Conservation (phyloP, 495 filamentous ascomycete species). For the Apiosordaria backusii region DNA sequence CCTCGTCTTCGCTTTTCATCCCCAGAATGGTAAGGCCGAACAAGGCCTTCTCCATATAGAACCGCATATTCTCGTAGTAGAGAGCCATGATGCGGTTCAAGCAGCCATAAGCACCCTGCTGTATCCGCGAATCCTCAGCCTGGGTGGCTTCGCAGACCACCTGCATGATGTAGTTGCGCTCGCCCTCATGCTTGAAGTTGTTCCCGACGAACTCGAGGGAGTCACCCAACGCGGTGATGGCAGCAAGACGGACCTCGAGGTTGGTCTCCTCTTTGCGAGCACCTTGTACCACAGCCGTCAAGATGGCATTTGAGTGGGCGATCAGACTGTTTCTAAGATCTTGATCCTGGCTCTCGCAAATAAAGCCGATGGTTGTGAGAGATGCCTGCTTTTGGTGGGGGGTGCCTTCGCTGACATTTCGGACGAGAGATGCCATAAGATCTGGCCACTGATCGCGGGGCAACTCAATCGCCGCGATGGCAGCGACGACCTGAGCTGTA, state of each 20-base stretch:
- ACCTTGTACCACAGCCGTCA: slow-evolving; percentile 96
- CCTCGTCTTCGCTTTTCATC: slow-evolving; percentile 97
- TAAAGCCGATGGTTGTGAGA: slow-evolving; percentile 90
- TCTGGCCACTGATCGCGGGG: slow-evolving; percentile 94
- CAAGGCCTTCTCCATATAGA: slow-evolving; percentile 99
- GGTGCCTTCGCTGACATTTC: slow-evolving; percentile 82
- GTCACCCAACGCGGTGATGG: slow-evolving; percentile 90
- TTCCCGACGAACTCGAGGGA: slow-evolving; percentile 96
- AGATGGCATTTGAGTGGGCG: slow-evolving; percentile 90
- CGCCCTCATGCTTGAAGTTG: slow-evolving; percentile 98
- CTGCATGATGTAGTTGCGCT: slow-evolving; percentile 99
- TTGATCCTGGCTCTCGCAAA: slow-evolving; percentile 90
- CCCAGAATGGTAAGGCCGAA: slow-evolving; percentile 98
- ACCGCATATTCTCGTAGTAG: slow-evolving; percentile 99
- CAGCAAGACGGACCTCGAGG: slow-evolving; percentile 81
- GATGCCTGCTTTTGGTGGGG: slow-evolving; percentile 91
- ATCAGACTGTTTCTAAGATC: slow-evolving; percentile 79
- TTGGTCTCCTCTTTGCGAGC: slow-evolving; percentile 94
- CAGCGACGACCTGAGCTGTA: slow-evolving; percentile 84
- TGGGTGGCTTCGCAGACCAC: slow-evolving; percentile 98
- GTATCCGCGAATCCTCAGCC: slow-evolving; percentile 80
- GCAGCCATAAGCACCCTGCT: slow-evolving; percentile 93
- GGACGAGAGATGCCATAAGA: slow-evolving; percentile 80
- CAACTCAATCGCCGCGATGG: slow-evolving; percentile 91
- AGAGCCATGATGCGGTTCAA: slow-evolving; percentile 96